Percentiles rank a stretch among this genome's conserved stretches.
Evolutionary conservation across 2,329 filamentous ascomycete genomes (phyloP).

Genomic region (Ceratocystis cubensis): DNA sequence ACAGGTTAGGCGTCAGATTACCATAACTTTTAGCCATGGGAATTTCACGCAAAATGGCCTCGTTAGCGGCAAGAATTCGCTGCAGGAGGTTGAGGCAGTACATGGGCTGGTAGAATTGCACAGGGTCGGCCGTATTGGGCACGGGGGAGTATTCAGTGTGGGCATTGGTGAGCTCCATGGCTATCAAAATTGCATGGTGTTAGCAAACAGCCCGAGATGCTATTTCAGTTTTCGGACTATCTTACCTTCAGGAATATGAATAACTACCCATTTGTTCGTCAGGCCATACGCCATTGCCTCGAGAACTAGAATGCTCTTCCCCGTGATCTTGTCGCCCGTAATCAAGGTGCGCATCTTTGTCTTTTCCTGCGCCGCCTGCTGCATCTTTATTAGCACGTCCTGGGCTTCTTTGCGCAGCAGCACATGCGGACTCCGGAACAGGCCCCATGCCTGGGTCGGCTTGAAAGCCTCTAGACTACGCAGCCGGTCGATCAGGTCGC

Average conservation of each 20-base stretch:
- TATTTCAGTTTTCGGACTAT: neutral
- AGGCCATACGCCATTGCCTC: conserved; percentile 75
- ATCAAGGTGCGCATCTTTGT: conserved; percentile 53
- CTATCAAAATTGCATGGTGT: conserved; percentile 32
- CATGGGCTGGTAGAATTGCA: conserved; percentile 62
- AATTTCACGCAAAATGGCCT: conserved; percentile 44
- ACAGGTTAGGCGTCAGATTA: conserved; percentile 31
- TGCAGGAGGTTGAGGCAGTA: conserved; percentile 65
- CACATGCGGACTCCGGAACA: conserved; percentile 72
- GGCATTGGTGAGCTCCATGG: conserved; percentile 67
- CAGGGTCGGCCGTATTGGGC: conserved; percentile 39
- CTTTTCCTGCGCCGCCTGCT: conserved; percentile 38
- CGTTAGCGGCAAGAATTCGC: conserved; percentile 61
- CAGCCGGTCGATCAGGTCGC: conserved; percentile 62
- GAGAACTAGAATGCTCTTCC: conserved; percentile 77
- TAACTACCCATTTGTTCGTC: conserved; percentile 73
- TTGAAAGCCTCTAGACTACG: conserved; percentile 84
- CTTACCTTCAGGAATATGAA: conserved; percentile 80
- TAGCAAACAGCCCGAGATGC: neutral
- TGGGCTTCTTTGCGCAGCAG: conserved; percentile 69
- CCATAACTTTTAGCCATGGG: conserved; percentile 36
- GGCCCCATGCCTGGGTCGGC: conserved; percentile 70
- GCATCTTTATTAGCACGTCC: conserved; percentile 52
- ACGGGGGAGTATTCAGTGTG: conserved; percentile 69
- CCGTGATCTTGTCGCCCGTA: conserved; percentile 59